phyloP scores from a whole-genome alignment of 2,329 filamentous ascomycete genomes.

The Talaromyces sp. region DNA sequence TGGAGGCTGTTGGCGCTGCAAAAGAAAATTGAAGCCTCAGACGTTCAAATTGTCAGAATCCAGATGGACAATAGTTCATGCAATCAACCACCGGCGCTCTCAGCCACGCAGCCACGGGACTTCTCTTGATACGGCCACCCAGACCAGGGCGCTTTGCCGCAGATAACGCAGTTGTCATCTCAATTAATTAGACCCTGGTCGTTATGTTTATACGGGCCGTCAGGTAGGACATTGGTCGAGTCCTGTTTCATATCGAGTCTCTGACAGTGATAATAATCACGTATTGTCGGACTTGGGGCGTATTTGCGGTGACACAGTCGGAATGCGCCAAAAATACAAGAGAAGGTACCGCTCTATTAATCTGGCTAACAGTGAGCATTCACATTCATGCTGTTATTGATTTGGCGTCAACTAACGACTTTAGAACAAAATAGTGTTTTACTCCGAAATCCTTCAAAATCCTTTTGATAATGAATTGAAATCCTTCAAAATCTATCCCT shows the following conservation, averaged over 20 bases:
- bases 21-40: background rate
- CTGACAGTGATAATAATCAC: too few relatives aligned
- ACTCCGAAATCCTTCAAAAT: background rate
- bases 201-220: background rate
- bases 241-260: background rate
- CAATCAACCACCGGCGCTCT: background rate
- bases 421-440: background rate
- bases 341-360: background rate
- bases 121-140: background rate
- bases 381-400: too few relatives aligned
- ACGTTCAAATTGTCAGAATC: background rate
- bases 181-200: background rate
- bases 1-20: background rate
- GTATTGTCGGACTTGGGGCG: background rate
- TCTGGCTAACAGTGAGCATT: too few relatives aligned
- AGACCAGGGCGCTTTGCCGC: background rate
- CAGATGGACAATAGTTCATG: background rate
- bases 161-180: background rate
- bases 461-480: too few relatives aligned
- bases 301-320: background rate
- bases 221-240: too few relatives aligned
- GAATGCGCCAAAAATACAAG: background rate
- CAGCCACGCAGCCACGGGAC: background rate
- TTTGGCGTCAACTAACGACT: too few relatives aligned
- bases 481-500: background rate